Percentiles rank a stretch among this genome's conserved stretches.
These are phyloP conservation scores for Rubroboletus satanas DNA, from an alignment of 768 basidiomycete species.

Conservation along the genomic window DNA sequence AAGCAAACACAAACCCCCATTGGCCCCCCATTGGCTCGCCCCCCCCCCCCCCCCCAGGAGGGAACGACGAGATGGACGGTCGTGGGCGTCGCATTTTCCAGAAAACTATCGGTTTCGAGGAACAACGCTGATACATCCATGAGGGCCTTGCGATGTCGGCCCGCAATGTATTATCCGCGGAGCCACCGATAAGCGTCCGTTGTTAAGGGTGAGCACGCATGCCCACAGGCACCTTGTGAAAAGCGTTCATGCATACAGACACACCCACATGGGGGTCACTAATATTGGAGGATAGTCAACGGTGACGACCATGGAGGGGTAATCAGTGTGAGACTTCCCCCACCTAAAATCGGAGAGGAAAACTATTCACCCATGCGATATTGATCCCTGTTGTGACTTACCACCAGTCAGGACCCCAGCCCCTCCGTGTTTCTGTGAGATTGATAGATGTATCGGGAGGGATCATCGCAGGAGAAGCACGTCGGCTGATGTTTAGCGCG, in stretches of 20 bases:
- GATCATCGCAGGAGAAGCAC: constrained; percentile 39
- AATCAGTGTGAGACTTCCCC: constrained; percentile 29
- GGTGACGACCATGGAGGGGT: background rate
- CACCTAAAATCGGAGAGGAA: constrained; percentile 31
- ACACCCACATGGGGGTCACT: constrained; percentile 45
- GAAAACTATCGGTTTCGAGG: constrained; percentile 46
- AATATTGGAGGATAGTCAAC: background rate
- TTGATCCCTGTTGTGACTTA: constrained; percentile 15
- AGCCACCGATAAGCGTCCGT: constrained; percentile 42
- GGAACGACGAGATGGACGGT: constrained; percentile 41
- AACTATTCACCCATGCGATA: constrained; percentile 7
- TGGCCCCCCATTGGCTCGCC: too few relatives aligned
- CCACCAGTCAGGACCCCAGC: constrained; percentile 45
- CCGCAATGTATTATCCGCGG: constrained; percentile 50
- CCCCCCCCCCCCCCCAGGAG: too few relatives aligned
- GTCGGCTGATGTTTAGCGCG: constrained; percentile 23
- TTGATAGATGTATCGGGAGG: constrained; percentile 39
- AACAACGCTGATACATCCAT: constrained; percentile 42
- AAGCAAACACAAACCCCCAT: too few relatives aligned
- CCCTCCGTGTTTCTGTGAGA: constrained; percentile 39
- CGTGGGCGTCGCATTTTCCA: constrained; percentile 48
- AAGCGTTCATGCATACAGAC: constrained; percentile 42
- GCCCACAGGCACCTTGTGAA: constrained; percentile 29
- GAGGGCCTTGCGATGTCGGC: constrained; percentile 36
- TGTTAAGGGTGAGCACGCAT: constrained; percentile 38